Percentiles rank a stretch among this genome's conserved stretches.
These are phyloP conservation scores for Grammothele lineata DNA, from an alignment of 768 basidiomycete genomes.

Conservation along the genomic window DNA sequence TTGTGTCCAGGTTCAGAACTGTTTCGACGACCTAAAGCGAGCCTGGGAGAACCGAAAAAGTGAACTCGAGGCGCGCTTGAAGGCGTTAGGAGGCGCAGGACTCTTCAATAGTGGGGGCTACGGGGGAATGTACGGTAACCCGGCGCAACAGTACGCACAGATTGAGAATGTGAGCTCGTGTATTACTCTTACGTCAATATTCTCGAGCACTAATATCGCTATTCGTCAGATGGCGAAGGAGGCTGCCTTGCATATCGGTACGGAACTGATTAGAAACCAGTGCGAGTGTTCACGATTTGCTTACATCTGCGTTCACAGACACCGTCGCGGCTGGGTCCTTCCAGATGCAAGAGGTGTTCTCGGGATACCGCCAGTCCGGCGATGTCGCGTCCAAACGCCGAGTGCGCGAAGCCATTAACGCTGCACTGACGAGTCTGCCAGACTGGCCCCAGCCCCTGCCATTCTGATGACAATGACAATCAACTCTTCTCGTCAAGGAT, in stretches of 20 bases:
- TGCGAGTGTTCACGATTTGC: no score
- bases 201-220: not conserved
- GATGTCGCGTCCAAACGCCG: constrained; percentile 69
- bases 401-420: constrained; percentile 76
- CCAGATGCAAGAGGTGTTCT: constrained; percentile 73
- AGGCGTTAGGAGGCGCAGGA: constrained; percentile 42
- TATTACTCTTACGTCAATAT: not conserved
- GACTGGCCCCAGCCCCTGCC: constrained; percentile 55
- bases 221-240: constrained; percentile 25
- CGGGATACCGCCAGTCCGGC: constrained; percentile 69
- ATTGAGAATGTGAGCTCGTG: constrained; percentile 51
- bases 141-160: constrained; percentile 44
- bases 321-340: constrained; percentile 65
- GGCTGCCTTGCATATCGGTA: constrained; percentile 27
- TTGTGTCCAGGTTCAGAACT: constrained; percentile 37
- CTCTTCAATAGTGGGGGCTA: constrained; percentile 29
- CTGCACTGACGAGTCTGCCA: constrained; percentile 65
- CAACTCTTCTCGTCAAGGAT: no score
- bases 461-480: no score
- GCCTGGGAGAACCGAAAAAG: constrained; percentile 61
- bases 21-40: constrained; percentile 61
- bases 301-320: constrained; percentile 33
- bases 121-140: constrained; percentile 19
- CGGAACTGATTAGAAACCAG: constrained; percentile 6
- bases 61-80: constrained; percentile 46